Percentiles rank a stretch among this genome's conserved stretches.
Evolutionary conservation across 169 alveolate genomes (phyloP).

Genomic region (Cryptosporidium viatorum): DNA sequence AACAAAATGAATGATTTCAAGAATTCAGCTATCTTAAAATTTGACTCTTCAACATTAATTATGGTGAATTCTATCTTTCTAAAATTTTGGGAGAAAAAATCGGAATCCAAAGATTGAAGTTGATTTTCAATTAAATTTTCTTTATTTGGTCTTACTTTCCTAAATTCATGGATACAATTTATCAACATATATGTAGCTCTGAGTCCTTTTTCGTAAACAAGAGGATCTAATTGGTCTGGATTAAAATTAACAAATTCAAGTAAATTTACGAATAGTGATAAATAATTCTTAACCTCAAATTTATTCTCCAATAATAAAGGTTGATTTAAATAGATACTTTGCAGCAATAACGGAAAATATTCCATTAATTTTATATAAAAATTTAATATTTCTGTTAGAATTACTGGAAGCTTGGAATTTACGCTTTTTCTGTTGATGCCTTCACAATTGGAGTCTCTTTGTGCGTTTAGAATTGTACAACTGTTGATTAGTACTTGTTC

Average conservation of each 20-base stretch:
- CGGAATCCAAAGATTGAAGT: background rate
- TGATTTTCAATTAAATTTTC: background rate
- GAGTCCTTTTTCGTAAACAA: background rate
- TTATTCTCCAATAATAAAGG: background rate
- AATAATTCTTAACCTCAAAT: background rate
- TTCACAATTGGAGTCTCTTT: background rate
- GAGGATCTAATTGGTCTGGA: background rate
- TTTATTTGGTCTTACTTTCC: background rate
- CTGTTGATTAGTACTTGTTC: background rate
- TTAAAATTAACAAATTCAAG: background rate
- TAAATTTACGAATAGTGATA: background rate
- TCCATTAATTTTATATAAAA: background rate
- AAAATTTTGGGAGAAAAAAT: background rate
- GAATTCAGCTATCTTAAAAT: background rate
- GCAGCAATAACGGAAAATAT: background rate
- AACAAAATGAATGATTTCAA: background rate
- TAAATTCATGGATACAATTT: background rate
- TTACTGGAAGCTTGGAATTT: background rate
- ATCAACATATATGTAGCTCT: conserved; percentile 3
- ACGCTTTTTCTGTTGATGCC: background rate
- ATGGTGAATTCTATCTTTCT: background rate
- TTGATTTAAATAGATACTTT: background rate
- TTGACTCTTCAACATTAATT: background rate
- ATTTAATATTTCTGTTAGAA: conserved; percentile 2
- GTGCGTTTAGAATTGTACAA: background rate